Evolutionary conservation across 352 stramenopile genomes (phyloP), one percentile per base, ranked within the genome.

Genomic region (Thalassiosira hispida): DNA sequence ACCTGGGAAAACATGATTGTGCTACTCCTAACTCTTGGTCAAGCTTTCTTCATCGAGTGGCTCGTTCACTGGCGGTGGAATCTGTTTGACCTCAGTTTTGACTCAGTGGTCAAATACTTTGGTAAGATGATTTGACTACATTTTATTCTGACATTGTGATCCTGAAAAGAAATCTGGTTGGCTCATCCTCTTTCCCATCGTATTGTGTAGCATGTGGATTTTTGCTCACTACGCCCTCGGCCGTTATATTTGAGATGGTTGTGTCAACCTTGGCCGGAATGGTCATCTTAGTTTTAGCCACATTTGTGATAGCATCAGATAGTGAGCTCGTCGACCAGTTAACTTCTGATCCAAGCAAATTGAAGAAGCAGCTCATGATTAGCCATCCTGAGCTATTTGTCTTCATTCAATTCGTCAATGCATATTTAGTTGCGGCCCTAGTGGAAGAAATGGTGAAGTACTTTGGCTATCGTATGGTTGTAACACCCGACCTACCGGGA

Each of bases 391-490:
- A 7, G 1, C 16, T 84, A 5, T 84, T 80, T 40, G 52, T 84
- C 27, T 68, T 93, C 0, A 85, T 81, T 53, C 31, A 90, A 2
- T 81, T 90, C 27, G 12, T 94, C 5, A 85, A 79, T 25, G 71
- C 86, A 6, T 94, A 89, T 63, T 20, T 86, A 8, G 67, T 94
- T 6, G 89, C 89, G 9, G 89, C 86, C 22, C 52, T 91, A 8
- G 75, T 90, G 2, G 89, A 94, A 73, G 89, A 94, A 74, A 74
- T 86, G 25, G 83, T 88, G 29, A 94, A 94, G 71, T 94, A 93
- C 61, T 93, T 91, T 84, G 83, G 83, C 18, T 92, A 87, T 72
- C 66, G 80, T 55, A 94, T 94, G 89, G 69, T 91, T 2, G 85
- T 92, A 27, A 81, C 87, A 66, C 89, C 89, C 49, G 89, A 94